Conservation (phyloP, 495 filamentous ascomycete species). For the Hyaloscypha finlandica region DNA sequence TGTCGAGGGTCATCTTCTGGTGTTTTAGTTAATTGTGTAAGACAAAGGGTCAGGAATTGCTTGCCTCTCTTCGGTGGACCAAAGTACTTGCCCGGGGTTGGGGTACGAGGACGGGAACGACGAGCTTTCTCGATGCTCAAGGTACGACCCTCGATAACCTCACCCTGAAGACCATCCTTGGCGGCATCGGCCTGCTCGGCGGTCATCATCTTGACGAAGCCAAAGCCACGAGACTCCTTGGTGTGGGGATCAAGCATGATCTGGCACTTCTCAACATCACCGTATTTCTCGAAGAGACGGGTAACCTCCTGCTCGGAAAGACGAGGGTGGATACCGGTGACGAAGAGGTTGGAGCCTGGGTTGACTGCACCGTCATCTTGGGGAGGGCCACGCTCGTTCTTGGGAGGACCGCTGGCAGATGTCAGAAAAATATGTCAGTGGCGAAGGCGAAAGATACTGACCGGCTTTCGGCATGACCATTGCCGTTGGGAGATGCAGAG, state of each 20-base stretch:
- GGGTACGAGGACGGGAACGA: conserved; percentile 88
- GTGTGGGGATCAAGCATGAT: conserved; percentile 99
- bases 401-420: conserved; percentile 40
- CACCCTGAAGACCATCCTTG: conserved; percentile 93
- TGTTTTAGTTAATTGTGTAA: conserved; percentile 36
- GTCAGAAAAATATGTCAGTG: conserved; percentile 36
- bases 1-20: conserved; percentile 59
- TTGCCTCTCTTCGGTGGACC: conserved; percentile 97
- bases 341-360: conserved; percentile 96
- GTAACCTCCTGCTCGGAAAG: conserved; percentile 88
- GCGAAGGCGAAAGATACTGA: conserved; percentile 52
- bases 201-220: conserved; percentile 98
- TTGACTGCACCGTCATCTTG: conserved; percentile 83
- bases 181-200: conserved; percentile 93
- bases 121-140: conserved; percentile 99
- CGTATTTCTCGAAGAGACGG: conserved; percentile 97
- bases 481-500: conserved; percentile 72
- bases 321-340: conserved; percentile 96
- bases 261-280: conserved; percentile 97
- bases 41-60: conserved; percentile 33
- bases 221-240: conserved; percentile 97
- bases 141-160: conserved; percentile 92
- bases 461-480: conserved; percentile 65
- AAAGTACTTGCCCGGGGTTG: conserved; percentile 98
- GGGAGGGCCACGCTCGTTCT: conserved; percentile 52